These are phyloP conservation scores for Pichia thaimueangensis DNA, from an alignment of 805 yeast species.

Conservation along the genomic window DNA sequence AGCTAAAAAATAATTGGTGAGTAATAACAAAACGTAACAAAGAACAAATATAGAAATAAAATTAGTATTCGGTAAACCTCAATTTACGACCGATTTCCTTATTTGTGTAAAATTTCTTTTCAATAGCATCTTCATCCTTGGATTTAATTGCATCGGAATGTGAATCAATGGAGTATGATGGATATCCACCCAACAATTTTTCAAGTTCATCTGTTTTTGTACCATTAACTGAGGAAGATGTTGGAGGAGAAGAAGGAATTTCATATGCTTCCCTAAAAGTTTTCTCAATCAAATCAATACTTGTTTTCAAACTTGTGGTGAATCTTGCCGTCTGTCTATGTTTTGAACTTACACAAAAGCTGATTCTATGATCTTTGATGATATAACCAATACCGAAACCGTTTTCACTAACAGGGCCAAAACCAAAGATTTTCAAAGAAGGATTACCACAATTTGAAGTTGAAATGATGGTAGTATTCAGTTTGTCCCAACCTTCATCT, in stretches of 20 bases:
- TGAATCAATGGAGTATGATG: conserved; percentile 60
- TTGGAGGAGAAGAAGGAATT: not conserved
- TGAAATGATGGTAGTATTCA: conserved; percentile 73
- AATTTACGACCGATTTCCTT: conserved; percentile 61
- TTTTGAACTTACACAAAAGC: conserved; percentile 79
- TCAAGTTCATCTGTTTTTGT: conserved; percentile 25
- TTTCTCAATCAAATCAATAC: conserved; percentile 51
- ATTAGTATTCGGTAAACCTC: conserved; percentile 53
- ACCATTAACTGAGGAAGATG: conserved; percentile 13
- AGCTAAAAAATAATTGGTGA: no score
- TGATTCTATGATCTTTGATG: conserved; percentile 70
- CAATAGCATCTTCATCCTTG: conserved; percentile 33
- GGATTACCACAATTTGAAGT: conserved; percentile 93
- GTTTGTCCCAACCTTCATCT: conserved; percentile 81
- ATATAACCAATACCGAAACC: conserved; percentile 94
- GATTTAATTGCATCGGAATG: conserved; percentile 53
- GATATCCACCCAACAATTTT: conserved; percentile 72
- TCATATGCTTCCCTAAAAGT: conserved; percentile 33
- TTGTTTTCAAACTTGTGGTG: conserved; percentile 59
- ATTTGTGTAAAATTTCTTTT: conserved; percentile 20
- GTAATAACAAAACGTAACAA: no score
- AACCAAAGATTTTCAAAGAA: conserved; percentile 78
- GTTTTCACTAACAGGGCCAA: conserved; percentile 84
- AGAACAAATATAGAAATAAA: no score
- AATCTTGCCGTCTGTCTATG: conserved; percentile 83